These are phyloP conservation scores for Sclerotinia nivalis DNA, from an alignment of 2,329 filamentous ascomycete genomes.

Conservation along the genomic window DNA sequence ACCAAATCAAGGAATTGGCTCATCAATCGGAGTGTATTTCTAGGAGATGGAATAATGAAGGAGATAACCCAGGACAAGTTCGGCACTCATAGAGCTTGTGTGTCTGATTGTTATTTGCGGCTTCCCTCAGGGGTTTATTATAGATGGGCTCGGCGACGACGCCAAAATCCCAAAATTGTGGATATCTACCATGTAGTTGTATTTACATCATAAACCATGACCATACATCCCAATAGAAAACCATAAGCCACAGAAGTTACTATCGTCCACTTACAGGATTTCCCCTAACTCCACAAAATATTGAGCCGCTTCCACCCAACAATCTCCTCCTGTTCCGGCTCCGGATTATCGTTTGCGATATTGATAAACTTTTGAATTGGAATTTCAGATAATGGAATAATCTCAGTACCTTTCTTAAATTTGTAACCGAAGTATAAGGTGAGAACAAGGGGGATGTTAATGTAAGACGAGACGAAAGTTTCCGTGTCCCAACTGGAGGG, in stretches of 20 bases:
- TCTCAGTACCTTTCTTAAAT: conserved; percentile 52
- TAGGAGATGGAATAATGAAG: no score
- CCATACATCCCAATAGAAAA: neutral
- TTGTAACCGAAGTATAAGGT: conserved; percentile 53
- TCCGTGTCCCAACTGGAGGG: conserved; percentile 50
- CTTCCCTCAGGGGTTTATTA: no score
- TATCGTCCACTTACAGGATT: neutral
- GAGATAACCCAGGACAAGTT: no score
- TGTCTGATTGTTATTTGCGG: no score
- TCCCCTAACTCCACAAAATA: conserved; percentile 40
- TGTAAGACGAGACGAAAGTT: conserved; percentile 61
- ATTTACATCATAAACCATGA: no score
- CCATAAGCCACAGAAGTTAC: no score
- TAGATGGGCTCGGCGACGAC: no score
- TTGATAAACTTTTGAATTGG: conserved; percentile 45
- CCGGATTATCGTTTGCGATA: conserved; percentile 41
- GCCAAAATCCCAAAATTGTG: no score
- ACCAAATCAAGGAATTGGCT: no score
- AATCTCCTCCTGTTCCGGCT: conserved; percentile 37
- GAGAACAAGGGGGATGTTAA: conserved; percentile 49
- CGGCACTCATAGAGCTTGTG: no score
- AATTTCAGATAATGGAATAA: conserved; percentile 44
- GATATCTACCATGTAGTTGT: no score
- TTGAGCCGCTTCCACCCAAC: conserved; percentile 40
- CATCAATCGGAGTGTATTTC: no score